Base-by-base conservation (phyloP, 2,329 filamentous ascomycete species). In the Colletotrichum chlorophyti region DNA sequence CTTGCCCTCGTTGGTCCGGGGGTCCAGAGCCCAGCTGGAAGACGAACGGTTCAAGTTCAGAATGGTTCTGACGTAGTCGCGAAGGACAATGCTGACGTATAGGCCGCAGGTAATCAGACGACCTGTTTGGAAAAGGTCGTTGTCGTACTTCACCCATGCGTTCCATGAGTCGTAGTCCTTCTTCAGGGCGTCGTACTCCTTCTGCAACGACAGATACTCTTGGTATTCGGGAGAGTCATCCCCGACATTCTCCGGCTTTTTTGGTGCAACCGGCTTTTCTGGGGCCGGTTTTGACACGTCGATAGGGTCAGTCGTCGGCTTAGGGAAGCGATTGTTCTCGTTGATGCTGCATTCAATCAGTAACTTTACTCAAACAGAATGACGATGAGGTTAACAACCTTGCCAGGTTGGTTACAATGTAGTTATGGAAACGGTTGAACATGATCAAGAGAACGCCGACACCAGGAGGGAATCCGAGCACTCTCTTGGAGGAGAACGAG, bases 371-470 rank as follows among this genome's bases (percentile, higher is more conserved):
- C 61, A 17, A 4, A 35, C 15, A n/a, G 2, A 9, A 35, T 11
- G 4, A n/a, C 1, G 6, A 24, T 7, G 24, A 3, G 19, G n/a
- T n/a, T n/a, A 5, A 4, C 4, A n/a, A 64, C 58, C 31, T 31
- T 21, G 65, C 64, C 4, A 66, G 54, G 26, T 66, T 51, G 7
- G 57, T 58, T 4, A 59, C 65, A 3, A 64, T 38, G 38, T 65
- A 65, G 53, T 68, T 68, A 52, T 68, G 66, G 50, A 65, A 66
- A 10, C 66, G 62, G 57, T 82, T 83, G 72, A 83, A 83, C 78
- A 82, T 81, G 69, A 83, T 78, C 57, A 83, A 60, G 29, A 83
- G 58, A 7, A 74, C 76, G 26, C 80, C 79, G n/a, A 83, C 79
- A 38, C 81, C 81, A 1, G 81, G 79, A 27, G 81, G 81, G 53